Base-by-base conservation (phyloP, 2,329 filamentous ascomycete species). In the Amauroascus verrucosus region DNA sequence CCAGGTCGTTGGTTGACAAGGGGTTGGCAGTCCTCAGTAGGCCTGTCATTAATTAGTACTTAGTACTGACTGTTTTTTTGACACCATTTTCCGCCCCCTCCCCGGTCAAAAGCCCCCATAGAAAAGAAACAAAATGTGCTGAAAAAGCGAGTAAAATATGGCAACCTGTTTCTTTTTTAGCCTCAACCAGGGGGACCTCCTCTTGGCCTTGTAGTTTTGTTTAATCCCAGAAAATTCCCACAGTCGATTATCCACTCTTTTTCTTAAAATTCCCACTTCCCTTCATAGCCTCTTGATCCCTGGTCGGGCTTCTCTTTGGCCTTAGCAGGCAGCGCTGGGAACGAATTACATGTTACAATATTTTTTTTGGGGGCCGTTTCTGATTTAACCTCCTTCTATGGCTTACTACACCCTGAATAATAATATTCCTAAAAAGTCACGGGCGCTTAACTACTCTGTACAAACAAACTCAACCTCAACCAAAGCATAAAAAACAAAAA, bases 131-230 rank as follows among this genome's bases (percentile, higher is more conserved):
- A 40, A 33, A 41, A 30, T 28, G 14, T 14, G 16, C 22, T 24
- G 24, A 22, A 22, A 24, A 41, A 41, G 38, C 38, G 24, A 41
- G 11, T 8, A 5, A 6, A 3, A 4, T 35, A 13, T 35, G n/a
- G n/a, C n/a, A n/a, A n/a, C n/a, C n/a, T n/a, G n/a, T 40, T 49
- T 49, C 48, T 50, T 32, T 50, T 50, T 50, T 50, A 41, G 37
- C 35, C 35, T 50, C 48, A 41, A 41, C 35, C n/a, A 50, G 32
- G 16, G 48, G 48, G 24, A 20, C 33, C 14, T 43, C 18, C 3
- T 45, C 13, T 24, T 9, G 41, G 9, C 9, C 9, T 30, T 4
- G 7, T 9, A 35, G 33, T 35, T 14, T 13, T 13, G 33, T 35
- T 14, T 7, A 35, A 35, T 35, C 33, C 33, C 33, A 14, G 33